A percentile compares a stretch with the other conserved stretches of the same genome.
These are phyloP conservation scores for Teunomyces stri DNA, from an alignment of 805 yeast genomes.

Conservation along the genomic window DNA sequence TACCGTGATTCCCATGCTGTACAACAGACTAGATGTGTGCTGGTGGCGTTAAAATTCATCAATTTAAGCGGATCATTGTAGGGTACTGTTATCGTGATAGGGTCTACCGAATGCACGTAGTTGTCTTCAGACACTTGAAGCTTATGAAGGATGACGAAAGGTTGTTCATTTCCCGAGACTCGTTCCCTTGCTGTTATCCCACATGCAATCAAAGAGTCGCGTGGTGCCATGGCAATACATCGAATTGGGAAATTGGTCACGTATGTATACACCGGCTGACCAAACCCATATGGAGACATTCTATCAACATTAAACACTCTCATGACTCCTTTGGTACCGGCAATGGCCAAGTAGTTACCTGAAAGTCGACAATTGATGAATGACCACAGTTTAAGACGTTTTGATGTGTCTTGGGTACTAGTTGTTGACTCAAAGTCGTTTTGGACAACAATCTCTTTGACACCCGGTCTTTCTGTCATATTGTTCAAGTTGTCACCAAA, in stretches of 20 bases:
- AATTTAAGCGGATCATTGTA: constrained; percentile 82
- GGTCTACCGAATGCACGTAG: constrained; percentile 39
- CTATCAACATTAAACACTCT: constrained; percentile 55
- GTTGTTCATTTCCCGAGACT: constrained; percentile 66
- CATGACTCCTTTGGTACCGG: constrained; percentile 71
- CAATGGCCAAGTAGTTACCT: constrained; percentile 56
- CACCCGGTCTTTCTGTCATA: constrained; percentile 15
- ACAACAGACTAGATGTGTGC: constrained; percentile 69
- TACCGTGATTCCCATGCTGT: constrained; percentile 78
- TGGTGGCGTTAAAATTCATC: constrained; percentile 69
- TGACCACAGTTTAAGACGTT: constrained; percentile 52
- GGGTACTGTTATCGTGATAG: constrained; percentile 76
- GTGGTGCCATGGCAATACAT: constrained; percentile 68
- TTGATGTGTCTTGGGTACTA: constrained; percentile 25
- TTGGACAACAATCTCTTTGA: constrained; percentile 10
- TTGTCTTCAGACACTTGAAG: constrained; percentile 11
- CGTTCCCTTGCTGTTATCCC: constrained; percentile 82
- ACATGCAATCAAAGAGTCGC: constrained; percentile 66
- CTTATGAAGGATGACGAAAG: constrained; percentile 64
- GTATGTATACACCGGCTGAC: constrained; percentile 66
- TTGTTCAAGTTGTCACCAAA: constrained; percentile 52
- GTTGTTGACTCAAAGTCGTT: constrained; percentile 17
- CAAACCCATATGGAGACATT: constrained; percentile 34
- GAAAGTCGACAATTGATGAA: constrained; percentile 60
- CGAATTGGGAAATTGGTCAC: constrained; percentile 72